Base-by-base conservation (phyloP, 23 red algal genomes). In the Gracilariopsis chorda region DNA sequence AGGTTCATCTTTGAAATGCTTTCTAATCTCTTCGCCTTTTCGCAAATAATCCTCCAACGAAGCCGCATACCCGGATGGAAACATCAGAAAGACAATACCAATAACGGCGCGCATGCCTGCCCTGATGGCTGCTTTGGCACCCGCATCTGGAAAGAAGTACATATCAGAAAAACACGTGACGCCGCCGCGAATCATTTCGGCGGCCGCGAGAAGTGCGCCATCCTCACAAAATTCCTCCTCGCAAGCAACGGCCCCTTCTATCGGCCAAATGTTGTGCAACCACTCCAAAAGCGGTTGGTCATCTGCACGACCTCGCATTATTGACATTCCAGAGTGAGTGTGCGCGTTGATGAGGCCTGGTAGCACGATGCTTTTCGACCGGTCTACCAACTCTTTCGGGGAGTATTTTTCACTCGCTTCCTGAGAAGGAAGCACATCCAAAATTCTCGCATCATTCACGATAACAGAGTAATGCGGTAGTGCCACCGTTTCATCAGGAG, bases 311-410 rank as follows among this genome's bases (percentile, higher is more conserved):
- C 97, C 97, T 30, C 97, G 94, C 90, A 99, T 83, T 53, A 99
- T 68, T 14, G 93, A 65, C 89, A 99, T 96, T 4, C 93, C 97
- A 11, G 97, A 79, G 77, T 99, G 97, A 7, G 89, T 99, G 86
- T 99, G 97, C 11, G 93, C 97, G 71, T 99, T 99, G 84, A 99
- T 84, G 14, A 99, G 61, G 17, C 97, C 97, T 4, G 97, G 97
- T 39, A 99, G 43, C 7, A 99, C 65, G n/a, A 86, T 82, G 59
- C 93, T 88, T 27, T 94, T 61, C 20, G 77, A 55, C 0, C 93
- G 88, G 57, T 93, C 77, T 41, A 87, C 56, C 23, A 49, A 8
- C 16, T 41, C 69, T 20, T 33, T 32, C 11, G 78, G 72, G 56
- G 34, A 42, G 53, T 95, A 98, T 20, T 45, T 51, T 14, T 46